Conservation (phyloP, 2,329 filamentous ascomycete species). For the Ascosphaera apis region DNA sequence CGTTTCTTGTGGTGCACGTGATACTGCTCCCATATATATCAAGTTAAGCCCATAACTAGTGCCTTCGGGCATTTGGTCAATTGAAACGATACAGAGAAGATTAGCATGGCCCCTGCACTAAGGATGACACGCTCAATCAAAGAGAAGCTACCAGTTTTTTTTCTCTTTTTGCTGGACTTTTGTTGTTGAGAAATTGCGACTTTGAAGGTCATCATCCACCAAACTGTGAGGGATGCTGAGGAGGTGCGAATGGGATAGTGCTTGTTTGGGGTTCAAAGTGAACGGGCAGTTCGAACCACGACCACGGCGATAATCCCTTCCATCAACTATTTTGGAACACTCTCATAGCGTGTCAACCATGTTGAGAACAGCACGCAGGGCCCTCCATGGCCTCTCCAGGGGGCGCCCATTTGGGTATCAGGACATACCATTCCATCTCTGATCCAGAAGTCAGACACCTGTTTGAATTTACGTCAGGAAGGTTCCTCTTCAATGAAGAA, state of each 20-base stretch:
- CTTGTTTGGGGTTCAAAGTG: too few relatives aligned
- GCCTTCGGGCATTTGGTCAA: constrained; percentile 36
- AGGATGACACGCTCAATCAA: constrained; percentile 83
- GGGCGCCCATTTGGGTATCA: too few relatives aligned
- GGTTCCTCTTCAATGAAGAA: constrained; percentile 5
- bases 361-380: too few relatives aligned
- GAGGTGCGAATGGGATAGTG: too few relatives aligned
- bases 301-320: too few relatives aligned
- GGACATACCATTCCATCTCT: background rate
- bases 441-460: constrained; percentile 1
- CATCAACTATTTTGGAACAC: too few relatives aligned
- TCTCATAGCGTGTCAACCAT: too few relatives aligned
- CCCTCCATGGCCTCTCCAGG: too few relatives aligned
- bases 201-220: too few relatives aligned
- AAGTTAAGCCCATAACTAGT: constrained; percentile 4
- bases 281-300: too few relatives aligned
- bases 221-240: too few relatives aligned
- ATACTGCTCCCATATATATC: constrained; percentile 10
- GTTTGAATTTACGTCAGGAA: constrained; percentile 4
- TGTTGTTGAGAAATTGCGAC: constrained; percentile 1
- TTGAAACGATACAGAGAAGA: constrained; percentile 52
- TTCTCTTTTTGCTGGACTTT: constrained; percentile 9
- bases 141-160: constrained; percentile 54
- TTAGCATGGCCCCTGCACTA: constrained; percentile 73
- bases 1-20: too few relatives aligned